Percentiles rank a stretch among this genome's conserved stretches.
These are phyloP conservation scores for Adenanthera pavonina DNA, from an alignment of 306 rosid genomes.

Conservation along the genomic window DNA sequence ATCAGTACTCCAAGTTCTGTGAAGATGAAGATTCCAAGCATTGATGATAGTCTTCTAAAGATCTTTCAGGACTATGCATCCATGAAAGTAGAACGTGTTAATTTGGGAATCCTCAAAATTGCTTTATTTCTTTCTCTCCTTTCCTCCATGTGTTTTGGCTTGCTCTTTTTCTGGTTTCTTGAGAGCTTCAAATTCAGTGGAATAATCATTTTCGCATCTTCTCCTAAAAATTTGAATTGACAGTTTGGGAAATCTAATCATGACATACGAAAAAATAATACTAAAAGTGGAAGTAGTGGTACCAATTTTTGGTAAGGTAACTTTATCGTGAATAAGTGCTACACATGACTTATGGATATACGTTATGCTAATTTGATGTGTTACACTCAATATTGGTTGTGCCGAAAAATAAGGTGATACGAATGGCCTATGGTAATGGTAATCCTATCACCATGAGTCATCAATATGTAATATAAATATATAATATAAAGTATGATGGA, in stretches of 20 bases:
- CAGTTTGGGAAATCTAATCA: conserved; percentile 21
- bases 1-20: conserved; percentile 86
- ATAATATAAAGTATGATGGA: too few species aligned
- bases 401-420: neutral
- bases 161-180: conserved; percentile 22
- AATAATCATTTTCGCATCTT: conserved; percentile 31
- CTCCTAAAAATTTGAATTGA: conserved; percentile 24
- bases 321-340: neutral
- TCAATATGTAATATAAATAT: too few species aligned
- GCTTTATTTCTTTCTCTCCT: conserved; percentile 17
- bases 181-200: conserved; percentile 38
- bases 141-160: conserved; percentile 21
- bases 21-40: conserved; percentile 91
- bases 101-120: conserved; percentile 37
- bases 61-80: conserved; percentile 27
- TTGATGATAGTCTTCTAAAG: conserved; percentile 43
- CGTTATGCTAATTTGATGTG: neutral
- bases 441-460: neutral
- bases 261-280: neutral
- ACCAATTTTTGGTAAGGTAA: neutral
- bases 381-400: neutral
- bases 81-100: conserved; percentile 32
- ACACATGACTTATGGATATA: neutral
- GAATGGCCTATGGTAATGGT: too few species aligned
- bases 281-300: neutral